Evolutionary conservation across 2,329 filamentous ascomycete genomes (phyloP).

Genomic region (Hypocreales sp.): DNA sequence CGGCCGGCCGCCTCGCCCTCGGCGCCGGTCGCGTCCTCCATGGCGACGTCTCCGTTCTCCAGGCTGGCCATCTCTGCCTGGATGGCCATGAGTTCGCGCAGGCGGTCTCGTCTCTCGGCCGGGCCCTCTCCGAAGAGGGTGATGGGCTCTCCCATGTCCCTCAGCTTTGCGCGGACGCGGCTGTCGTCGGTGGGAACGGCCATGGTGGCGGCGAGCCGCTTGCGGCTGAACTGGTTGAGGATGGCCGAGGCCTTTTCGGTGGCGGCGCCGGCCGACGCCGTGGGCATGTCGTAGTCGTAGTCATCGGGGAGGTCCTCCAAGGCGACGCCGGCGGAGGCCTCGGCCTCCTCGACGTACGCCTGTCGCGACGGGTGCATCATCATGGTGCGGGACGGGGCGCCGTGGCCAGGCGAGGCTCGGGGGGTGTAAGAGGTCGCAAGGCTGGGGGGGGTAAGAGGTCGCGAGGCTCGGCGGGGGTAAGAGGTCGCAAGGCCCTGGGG

Average conservation of each 20-base stretch:
- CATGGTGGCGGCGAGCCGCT: constrained; percentile 74
- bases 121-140: constrained; percentile 89
- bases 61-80: constrained; percentile 47
- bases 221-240: constrained; percentile 77
- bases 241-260: constrained; percentile 76
- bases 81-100: constrained; percentile 66
- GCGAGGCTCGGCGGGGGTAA: no score
- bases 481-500: no score
- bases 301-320: constrained; percentile 45
- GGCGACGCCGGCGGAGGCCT: constrained; percentile 35
- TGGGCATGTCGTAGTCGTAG: constrained; percentile 69
- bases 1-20: no score
- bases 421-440: neutral
- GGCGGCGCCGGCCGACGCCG: constrained; percentile 47
- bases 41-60: constrained; percentile 41
- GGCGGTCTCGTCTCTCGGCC: constrained; percentile 68
- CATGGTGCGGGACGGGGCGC: constrained; percentile 9
- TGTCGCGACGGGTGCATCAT: constrained; percentile 80
- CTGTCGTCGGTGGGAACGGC: constrained; percentile 89
- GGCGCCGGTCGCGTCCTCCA: constrained; percentile 43
- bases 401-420: neutral
- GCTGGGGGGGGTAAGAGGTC: no score
- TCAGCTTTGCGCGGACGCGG: constrained; percentile 63
- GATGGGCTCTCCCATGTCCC: constrained; percentile 82
- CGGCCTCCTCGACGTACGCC: constrained; percentile 82